phyloP scores from a whole-genome alignment of 306 rosid genomes.

The Fagus crenata region DNA sequence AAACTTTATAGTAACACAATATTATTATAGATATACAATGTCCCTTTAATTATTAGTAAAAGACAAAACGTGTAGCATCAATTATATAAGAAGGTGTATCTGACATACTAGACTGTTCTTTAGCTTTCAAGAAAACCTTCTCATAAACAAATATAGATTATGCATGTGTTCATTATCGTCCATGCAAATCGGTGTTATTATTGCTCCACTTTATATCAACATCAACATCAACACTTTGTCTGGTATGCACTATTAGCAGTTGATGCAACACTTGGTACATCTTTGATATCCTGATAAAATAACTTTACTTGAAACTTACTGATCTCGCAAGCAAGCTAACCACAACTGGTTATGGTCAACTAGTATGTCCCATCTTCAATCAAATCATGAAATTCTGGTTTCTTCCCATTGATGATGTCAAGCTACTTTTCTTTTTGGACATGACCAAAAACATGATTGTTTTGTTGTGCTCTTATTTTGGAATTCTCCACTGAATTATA shows the following conservation, averaged over 20 bases:
- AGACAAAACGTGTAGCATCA: too few species aligned
- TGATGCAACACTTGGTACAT: constrained; percentile 3
- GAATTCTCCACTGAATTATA: constrained; percentile 33
- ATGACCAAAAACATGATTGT: background rate
- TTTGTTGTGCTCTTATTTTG: constrained; percentile 16
- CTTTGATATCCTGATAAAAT: background rate
- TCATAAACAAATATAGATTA: too few species aligned
- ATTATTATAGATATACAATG: too few species aligned
- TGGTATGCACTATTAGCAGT: constrained; percentile 8
- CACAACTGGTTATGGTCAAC: constrained; percentile 44
- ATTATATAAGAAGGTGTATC: too few species aligned
- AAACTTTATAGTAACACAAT: too few species aligned
- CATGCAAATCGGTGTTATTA: background rate
- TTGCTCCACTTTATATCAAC: background rate
- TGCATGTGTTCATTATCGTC: background rate
- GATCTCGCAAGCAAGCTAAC: constrained; percentile 7
- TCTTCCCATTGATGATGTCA: constrained; percentile 6
- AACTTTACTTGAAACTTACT: constrained; percentile 28
- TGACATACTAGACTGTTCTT: too few species aligned
- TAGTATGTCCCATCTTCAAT: constrained; percentile 45
- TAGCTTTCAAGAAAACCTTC: too few species aligned
- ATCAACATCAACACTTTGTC: background rate
- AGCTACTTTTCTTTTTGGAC: constrained; percentile 2
- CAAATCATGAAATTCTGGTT: constrained; percentile 20
- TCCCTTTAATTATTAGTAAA: too few species aligned